These are phyloP conservation scores for Noccaea caerulescens DNA, from an alignment of 345 rosid species.

Conservation along the genomic window DNA sequence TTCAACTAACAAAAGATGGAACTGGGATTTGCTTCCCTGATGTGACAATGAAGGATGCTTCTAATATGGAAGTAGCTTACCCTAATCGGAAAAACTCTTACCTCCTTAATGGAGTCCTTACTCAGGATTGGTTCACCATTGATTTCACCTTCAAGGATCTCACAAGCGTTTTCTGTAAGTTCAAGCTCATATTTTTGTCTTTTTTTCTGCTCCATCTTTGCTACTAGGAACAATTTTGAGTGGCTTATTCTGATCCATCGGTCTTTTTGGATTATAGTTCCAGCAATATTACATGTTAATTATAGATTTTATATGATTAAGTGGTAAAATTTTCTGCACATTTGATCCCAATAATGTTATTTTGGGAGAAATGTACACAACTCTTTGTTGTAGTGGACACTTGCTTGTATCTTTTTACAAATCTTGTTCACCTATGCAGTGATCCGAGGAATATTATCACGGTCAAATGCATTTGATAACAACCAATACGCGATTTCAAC, in stretches of 20 bases:
- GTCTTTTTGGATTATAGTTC: slow-evolving; percentile 17
- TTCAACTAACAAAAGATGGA: slow-evolving; percentile 82
- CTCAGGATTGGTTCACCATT: slow-evolving; percentile 69
- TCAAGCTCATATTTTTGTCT: neutral
- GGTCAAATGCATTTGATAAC: slow-evolving; percentile 54
- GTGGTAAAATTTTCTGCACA: neutral
- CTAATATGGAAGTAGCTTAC: slow-evolving; percentile 32
- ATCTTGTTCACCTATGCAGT: slow-evolving; percentile 53
- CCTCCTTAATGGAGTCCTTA: slow-evolving; percentile 58
- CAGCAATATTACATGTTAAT: too few species aligned
- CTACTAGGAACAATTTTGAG: neutral
- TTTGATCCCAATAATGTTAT: neutral
- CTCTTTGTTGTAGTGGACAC: neutral
- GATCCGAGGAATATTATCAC: slow-evolving; percentile 60
- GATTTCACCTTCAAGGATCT: slow-evolving; percentile 66
- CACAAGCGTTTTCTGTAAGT: slow-evolving; percentile 54
- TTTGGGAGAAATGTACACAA: neutral
- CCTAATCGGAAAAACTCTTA: slow-evolving; percentile 39
- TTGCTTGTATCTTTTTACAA: slow-evolving; percentile 13
- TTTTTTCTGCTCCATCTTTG: neutral
- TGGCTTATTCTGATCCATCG: neutral
- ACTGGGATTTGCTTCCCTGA: slow-evolving; percentile 78
- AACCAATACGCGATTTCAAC: slow-evolving; percentile 44
- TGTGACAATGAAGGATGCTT: slow-evolving; percentile 58
- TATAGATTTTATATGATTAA: slow-evolving; percentile 11